phyloP scores from a whole-genome alignment of 352 stramenopile species.

The Thalassiosira oceanica region DNA sequence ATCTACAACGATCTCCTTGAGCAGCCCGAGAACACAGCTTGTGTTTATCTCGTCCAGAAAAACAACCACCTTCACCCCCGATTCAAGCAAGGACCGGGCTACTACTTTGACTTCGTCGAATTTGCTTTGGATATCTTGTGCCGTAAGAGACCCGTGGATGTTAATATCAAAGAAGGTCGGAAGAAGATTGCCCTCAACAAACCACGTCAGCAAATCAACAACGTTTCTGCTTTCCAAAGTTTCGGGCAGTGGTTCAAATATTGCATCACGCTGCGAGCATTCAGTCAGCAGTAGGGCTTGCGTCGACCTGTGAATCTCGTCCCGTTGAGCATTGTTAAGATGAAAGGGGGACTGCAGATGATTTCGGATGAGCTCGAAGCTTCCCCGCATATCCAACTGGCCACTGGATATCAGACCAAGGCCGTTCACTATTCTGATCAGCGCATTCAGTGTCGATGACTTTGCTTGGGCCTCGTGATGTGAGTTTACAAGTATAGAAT shows the following conservation, averaged over 20 bases:
- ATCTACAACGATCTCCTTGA: conserved; percentile 76
- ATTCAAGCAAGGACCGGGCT: conserved; percentile 17
- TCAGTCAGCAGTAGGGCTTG: conserved; percentile 25
- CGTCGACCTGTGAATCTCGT: conserved; percentile 1
- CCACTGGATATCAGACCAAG: neutral
- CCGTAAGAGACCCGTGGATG: conserved; percentile 43
- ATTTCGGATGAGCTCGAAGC: neutral
- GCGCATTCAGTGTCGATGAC: conserved; percentile 18
- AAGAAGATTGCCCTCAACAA: conserved; percentile 33
- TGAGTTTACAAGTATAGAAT: conserved; percentile 53
- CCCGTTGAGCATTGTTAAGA: conserved; percentile 8
- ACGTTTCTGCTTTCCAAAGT: conserved; percentile 2
- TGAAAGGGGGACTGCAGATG: conserved; percentile 13
- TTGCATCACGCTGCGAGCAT: conserved; percentile 17
- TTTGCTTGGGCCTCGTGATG: conserved; percentile 20
- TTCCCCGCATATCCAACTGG: neutral
- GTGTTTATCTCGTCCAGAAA: conserved; percentile 77
- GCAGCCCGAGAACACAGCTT: conserved; percentile 47
- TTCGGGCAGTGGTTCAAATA: conserved; percentile 26
- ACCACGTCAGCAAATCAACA: conserved; percentile 28
- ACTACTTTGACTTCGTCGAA: conserved; percentile 28
- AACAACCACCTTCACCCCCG: conserved; percentile 35
- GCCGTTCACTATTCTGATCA: conserved; percentile 14
- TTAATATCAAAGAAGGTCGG: conserved; percentile 60
- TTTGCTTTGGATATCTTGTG: conserved; percentile 33